Percentiles rank a stretch among this genome's conserved stretches.
Evolutionary conservation across 2,329 filamentous ascomycete species (phyloP).

Genomic region (Xylariaceae sp.): DNA sequence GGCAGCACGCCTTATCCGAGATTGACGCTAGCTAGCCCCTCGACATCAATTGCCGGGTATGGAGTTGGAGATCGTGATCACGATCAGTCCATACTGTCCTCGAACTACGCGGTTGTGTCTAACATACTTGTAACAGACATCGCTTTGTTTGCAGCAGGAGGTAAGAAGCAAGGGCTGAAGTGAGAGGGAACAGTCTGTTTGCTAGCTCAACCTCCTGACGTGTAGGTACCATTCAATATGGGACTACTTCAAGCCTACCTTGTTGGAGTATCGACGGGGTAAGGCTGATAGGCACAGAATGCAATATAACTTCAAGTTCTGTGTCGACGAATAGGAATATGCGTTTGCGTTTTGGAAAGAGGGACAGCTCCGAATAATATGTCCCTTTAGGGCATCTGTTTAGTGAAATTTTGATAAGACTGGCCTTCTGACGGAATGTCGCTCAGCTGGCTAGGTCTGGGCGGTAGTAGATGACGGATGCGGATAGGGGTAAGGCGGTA

Average conservation of each 20-base stretch:
- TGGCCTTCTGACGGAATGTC: background rate
- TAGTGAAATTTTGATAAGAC: background rate
- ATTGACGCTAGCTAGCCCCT: background rate
- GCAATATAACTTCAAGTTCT: background rate
- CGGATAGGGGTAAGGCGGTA: background rate
- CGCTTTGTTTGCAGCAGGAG: background rate
- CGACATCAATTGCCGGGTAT: background rate
- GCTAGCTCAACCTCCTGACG: background rate
- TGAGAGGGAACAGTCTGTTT: background rate
- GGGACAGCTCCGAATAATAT: background rate
- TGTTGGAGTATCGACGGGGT: background rate
- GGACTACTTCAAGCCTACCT: background rate
- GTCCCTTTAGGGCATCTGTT: too few relatives aligned
- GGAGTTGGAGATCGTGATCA: background rate
- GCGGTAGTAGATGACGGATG: background rate
- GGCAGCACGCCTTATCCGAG: background rate
- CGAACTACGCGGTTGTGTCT: background rate
- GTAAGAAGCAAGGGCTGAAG: background rate
- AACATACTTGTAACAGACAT: background rate
- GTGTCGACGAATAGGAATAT: constrained; percentile 4
- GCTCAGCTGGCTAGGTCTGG: background rate
- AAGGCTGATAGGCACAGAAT: background rate
- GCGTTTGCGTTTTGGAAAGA: background rate
- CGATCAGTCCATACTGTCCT: background rate
- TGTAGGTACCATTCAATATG: background rate